A percentile compares a stretch with the other conserved stretches of the same genome.
Evolutionary conservation across 345 rosid species (phyloP).

Genomic region (Rhodomyrtus tomentosa): DNA sequence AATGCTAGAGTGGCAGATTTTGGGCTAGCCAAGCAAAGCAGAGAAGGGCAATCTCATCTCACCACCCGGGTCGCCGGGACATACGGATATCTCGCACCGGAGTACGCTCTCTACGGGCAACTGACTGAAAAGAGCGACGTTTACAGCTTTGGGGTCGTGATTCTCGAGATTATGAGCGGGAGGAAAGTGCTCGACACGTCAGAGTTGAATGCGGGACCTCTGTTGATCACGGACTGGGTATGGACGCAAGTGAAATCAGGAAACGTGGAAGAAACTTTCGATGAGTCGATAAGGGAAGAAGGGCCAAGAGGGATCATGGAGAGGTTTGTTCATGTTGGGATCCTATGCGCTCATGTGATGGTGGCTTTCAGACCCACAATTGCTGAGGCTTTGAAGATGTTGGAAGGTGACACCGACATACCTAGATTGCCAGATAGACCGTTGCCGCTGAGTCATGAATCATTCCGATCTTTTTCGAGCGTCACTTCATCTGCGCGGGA

Average conservation of each 20-base stretch:
- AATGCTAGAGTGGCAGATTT: conserved; percentile 44
- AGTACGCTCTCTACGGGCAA: conserved; percentile 51
- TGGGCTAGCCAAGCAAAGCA: conserved; percentile 44
- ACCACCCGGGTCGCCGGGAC: conserved; percentile 59
- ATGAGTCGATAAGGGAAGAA: conserved; percentile 24
- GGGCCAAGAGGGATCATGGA: conserved; percentile 48
- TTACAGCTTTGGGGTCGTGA: conserved; percentile 48
- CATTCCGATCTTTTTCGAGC: conserved; percentile 15
- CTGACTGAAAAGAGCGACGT: conserved; percentile 53
- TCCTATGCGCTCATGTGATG: conserved; percentile 57
- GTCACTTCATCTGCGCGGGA: neutral
- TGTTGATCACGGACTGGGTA: conserved; percentile 50
- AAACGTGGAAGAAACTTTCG: conserved; percentile 18
- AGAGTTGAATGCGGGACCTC: neutral
- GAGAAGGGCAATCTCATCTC: conserved; percentile 47
- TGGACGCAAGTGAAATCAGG: conserved; percentile 35
- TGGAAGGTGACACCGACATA: conserved; percentile 52
- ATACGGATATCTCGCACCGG: conserved; percentile 50
- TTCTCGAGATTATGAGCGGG: conserved; percentile 48
- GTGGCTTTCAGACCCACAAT: conserved; percentile 50
- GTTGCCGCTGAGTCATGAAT: conserved; percentile 41
- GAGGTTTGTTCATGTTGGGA: conserved; percentile 53
- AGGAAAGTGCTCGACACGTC: conserved; percentile 40
- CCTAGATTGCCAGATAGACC: conserved; percentile 56
- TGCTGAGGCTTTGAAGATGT: conserved; percentile 40